phyloP scores from a whole-genome alignment of 2,329 filamentous ascomycete species.

The Pseudogymnoascus sp. region DNA sequence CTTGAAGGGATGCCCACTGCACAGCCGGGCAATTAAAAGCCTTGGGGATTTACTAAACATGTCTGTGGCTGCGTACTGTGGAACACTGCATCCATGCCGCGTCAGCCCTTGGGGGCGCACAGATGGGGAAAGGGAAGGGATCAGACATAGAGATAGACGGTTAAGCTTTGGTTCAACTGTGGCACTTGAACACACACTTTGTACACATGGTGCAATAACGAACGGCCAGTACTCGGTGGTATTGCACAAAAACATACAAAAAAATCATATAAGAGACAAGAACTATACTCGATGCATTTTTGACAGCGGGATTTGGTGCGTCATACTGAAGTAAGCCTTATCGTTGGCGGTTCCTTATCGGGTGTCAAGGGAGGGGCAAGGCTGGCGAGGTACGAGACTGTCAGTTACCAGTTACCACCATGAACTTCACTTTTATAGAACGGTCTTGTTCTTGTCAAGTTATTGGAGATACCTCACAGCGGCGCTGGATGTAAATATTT shows the following conservation, averaged over 20 bases:
- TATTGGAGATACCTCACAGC: background rate
- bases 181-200: background rate
- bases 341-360: background rate
- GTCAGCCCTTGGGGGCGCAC: slow-evolving; percentile 5
- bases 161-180: background rate
- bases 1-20: background rate
- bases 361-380: slow-evolving; percentile 8
- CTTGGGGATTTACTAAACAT: background rate
- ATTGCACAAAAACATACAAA: background rate
- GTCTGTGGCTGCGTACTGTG: background rate
- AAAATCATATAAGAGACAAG: background rate
- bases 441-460: background rate
- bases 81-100: background rate
- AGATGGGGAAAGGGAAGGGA: background rate
- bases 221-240: background rate
- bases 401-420: background rate
- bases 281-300: slow-evolving; percentile 9
- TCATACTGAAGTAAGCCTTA: slow-evolving; percentile 9
- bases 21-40: background rate
- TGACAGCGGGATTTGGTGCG: slow-evolving; percentile 2
- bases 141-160: background rate
- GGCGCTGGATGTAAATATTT: background rate
- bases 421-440: background rate
- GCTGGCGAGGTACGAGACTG: background rate
- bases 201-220: background rate